phyloP scores from a whole-genome alignment of 108 stramenopile genomes.

The Skeletonema tropicum region DNA sequence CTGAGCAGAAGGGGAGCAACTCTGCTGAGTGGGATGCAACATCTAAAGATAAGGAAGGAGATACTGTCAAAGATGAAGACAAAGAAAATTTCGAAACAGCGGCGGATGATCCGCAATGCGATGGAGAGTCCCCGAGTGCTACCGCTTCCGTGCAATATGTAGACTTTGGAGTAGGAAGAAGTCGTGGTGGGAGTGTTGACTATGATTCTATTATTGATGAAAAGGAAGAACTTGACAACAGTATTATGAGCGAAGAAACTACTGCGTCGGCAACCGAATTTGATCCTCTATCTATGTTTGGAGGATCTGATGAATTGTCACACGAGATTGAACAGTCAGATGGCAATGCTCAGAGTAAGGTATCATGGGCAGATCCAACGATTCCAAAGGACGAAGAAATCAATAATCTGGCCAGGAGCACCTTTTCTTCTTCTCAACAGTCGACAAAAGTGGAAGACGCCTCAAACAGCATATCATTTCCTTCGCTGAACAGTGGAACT shows the following conservation, averaged over 20 bases:
- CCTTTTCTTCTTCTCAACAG: background rate
- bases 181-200: slow-evolving; percentile 18
- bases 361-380: slow-evolving; percentile 23
- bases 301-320: slow-evolving; percentile 21
- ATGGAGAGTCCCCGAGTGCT: background rate
- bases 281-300: slow-evolving; percentile 53
- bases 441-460: background rate
- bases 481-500: slow-evolving; percentile 23
- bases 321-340: slow-evolving; percentile 9
- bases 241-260: slow-evolving; percentile 37
- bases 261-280: slow-evolving; percentile 41
- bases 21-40: background rate
- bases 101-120: background rate
- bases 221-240: slow-evolving; percentile 6
- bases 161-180: slow-evolving; percentile 21
- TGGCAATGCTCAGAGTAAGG: slow-evolving; percentile 4
- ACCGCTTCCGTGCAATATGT: background rate
- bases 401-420: background rate
- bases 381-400: background rate
- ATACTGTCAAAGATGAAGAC: background rate
- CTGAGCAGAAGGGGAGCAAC: background rate
- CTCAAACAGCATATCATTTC: slow-evolving; percentile 12
- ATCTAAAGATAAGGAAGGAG: background rate
- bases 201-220: slow-evolving; percentile 1
- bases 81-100: background rate